Conservation (phyloP, 495 filamentous ascomycete species). For the Lasiosphaeria hispida region DNA sequence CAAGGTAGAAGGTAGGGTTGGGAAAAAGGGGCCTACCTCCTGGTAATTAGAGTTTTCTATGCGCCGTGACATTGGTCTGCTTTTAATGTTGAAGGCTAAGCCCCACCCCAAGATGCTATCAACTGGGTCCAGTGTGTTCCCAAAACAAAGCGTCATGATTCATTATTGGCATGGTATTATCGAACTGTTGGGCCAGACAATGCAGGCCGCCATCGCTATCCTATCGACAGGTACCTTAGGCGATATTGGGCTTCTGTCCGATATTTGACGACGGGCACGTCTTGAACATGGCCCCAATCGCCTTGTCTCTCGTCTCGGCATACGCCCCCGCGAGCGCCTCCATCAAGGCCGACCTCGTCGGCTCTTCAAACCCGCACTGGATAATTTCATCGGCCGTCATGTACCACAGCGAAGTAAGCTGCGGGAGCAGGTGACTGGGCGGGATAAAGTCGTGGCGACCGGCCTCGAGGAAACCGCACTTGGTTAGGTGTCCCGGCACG, state of each 20-base stretch:
- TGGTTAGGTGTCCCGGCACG: conserved; percentile 1
- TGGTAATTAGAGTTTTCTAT: no score
- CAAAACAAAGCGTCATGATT: no score
- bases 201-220: no score
- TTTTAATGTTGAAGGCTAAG: no score
- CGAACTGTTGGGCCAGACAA: no score
- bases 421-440: not conserved
- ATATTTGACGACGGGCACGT: not conserved
- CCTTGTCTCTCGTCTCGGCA: conserved; percentile 5
- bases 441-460: conserved; percentile 3
- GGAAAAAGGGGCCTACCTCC: no score
- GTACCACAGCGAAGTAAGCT: conserved; percentile 8
- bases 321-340: not conserved
- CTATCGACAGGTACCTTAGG: no score
- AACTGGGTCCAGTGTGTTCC: no score
- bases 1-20: no score
- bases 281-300: conserved; percentile 2
- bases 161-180: no score
- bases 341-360: conserved; percentile 2
- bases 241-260: not conserved
- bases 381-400: conserved; percentile 11
- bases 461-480: conserved; percentile 3
- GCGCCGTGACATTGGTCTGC: no score
- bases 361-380: conserved; percentile 7
- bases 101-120: no score